Conservation (phyloP, 2,329 filamentous ascomycete species). For the Penicillium vulpinum region DNA sequence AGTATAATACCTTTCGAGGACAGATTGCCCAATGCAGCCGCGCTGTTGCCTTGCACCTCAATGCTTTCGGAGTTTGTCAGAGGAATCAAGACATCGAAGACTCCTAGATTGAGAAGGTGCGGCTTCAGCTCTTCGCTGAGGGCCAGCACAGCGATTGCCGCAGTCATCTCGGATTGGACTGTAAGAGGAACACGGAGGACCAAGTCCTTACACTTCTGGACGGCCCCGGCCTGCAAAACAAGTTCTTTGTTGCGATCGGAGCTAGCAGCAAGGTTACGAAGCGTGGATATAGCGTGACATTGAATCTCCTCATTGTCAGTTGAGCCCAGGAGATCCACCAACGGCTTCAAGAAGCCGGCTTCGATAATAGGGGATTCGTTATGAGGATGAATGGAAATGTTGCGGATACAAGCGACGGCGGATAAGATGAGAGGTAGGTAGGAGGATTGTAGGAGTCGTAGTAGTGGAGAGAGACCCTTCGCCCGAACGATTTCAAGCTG, state of each 20-base stretch:
- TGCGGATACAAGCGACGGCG: conserved; percentile 95
- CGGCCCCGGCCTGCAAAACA: conserved; percentile 93
- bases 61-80: conserved; percentile 94
- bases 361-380: conserved; percentile 99
- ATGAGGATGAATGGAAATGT: conserved; percentile 96
- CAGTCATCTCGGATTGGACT: conserved; percentile 98
- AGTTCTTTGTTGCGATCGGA: conserved; percentile 97
- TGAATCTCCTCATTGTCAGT: conserved; percentile 99
- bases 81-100: conserved; percentile 95
- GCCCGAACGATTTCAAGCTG: conserved; percentile 95
- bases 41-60: conserved; percentile 97
- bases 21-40: conserved; percentile 89
- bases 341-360: conserved; percentile 87
- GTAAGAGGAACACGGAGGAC: conserved; percentile 89
- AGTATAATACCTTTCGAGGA: conserved; percentile 82
- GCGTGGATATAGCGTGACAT: conserved; percentile 95
- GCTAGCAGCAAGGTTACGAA: conserved; percentile 92
- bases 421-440: conserved; percentile 95
- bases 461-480: conserved; percentile 77
- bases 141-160: conserved; percentile 94
- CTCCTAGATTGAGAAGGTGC: conserved; percentile 83
- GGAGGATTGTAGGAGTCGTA: conserved; percentile 88
- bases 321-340: conserved; percentile 90
- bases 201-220: conserved; percentile 97
- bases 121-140: conserved; percentile 94